phyloP scores from a whole-genome alignment of 768 basidiomycete genomes.

The Mycena galericulata region DNA sequence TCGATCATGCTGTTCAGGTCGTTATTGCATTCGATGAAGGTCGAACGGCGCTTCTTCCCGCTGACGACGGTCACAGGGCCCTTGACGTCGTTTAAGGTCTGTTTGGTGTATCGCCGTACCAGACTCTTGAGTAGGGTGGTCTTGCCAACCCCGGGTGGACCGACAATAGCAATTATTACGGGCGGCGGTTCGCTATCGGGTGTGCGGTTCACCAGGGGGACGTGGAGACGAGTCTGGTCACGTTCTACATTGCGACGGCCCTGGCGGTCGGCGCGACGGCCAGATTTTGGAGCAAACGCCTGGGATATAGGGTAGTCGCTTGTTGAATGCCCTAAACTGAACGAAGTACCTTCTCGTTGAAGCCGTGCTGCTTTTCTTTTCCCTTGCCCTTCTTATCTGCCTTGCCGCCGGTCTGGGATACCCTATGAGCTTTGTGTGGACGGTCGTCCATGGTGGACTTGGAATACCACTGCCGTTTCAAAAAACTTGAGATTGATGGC shows the following conservation, averaged over 20 bases:
- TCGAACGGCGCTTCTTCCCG: conserved; percentile 93
- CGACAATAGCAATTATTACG: conserved; percentile 93
- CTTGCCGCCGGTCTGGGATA: conserved; percentile 49
- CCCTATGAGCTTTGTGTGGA: conserved; percentile 86
- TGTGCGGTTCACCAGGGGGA: conserved; percentile 94
- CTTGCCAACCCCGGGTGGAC: conserved; percentile 97
- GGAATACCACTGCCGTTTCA: too few relatives aligned
- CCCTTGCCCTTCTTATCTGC: conserved; percentile 74
- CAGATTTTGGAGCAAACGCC: conserved; percentile 96
- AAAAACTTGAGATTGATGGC: conserved; percentile 3
- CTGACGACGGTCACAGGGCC: conserved; percentile 96
- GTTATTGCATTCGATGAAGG: conserved; percentile 97
- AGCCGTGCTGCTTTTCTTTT: conserved; percentile 78
- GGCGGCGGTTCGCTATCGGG: conserved; percentile 94
- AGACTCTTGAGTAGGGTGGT: conserved; percentile 93
- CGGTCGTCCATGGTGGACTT: conserved; percentile 71
- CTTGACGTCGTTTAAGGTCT: conserved; percentile 88
- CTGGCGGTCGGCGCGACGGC: conserved; percentile 88
- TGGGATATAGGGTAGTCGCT: conserved; percentile 39
- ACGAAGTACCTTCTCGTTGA: conserved; percentile 83
- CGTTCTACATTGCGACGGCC: conserved; percentile 92
- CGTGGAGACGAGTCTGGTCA: conserved; percentile 95
- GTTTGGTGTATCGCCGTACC: conserved; percentile 93
- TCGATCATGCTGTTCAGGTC: conserved; percentile 99
- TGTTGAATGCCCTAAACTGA: not conserved